Evolutionary conservation across 495 filamentous ascomycete genomes (phyloP).

Genomic region (Penicillium bovifimosum): DNA sequence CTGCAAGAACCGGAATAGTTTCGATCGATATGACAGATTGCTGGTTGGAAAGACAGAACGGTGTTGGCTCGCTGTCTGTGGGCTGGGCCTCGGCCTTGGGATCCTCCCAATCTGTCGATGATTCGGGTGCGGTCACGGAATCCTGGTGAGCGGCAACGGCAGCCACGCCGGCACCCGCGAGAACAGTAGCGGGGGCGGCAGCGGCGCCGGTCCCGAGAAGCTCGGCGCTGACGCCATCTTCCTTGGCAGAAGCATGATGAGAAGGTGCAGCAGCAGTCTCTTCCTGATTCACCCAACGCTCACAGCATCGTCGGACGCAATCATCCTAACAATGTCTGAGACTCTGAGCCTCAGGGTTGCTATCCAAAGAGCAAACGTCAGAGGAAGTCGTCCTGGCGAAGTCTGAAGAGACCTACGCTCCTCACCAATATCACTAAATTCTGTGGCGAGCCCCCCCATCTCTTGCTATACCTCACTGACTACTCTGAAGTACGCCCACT

Average conservation of each 20-base stretch:
- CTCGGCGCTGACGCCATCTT: slow-evolving; percentile 20
- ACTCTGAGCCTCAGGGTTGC: too few species aligned
- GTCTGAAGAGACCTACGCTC: too few species aligned
- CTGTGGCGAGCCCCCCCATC: too few species aligned
- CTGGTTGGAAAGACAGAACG: slow-evolving; percentile 12
- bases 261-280: slow-evolving; percentile 2
- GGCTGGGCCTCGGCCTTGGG: slow-evolving; percentile 18
- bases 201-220: slow-evolving; percentile 26
- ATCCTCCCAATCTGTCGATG: slow-evolving; percentile 7
- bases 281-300: too few species aligned
- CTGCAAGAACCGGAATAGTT: slow-evolving; percentile 35
- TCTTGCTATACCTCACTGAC: too few species aligned
- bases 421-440: too few species aligned
- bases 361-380: too few species aligned
- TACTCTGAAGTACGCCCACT: too few species aligned
- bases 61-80: slow-evolving; percentile 26
- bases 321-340: too few species aligned
- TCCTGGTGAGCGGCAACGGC: slow-evolving; percentile 16
- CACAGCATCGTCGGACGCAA: too few species aligned
- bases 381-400: too few species aligned
- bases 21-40: slow-evolving; percentile 25
- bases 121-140: slow-evolving; percentile 11
- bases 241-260: slow-evolving; percentile 14
- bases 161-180: slow-evolving; percentile 18
- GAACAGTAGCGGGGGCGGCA: slow-evolving; percentile 19